Conservation (phyloP, 345 rosid species). For the Populus davidiana region DNA sequence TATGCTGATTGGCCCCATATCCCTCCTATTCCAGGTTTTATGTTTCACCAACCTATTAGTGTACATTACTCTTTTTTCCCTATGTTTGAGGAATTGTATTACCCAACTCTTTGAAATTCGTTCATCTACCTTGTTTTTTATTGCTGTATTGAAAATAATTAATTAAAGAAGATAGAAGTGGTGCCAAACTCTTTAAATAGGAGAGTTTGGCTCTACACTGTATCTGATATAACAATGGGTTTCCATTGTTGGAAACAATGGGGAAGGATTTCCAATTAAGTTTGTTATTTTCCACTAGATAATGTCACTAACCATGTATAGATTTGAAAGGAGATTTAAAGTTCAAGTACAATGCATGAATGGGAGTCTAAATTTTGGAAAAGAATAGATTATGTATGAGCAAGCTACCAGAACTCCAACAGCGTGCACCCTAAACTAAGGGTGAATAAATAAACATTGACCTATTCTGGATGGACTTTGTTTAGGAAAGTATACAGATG, state of each 20-base stretch:
- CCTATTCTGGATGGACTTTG: background rate
- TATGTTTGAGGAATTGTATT: background rate
- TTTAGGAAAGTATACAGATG: background rate
- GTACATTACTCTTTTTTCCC: background rate
- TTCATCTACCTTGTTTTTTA: background rate
- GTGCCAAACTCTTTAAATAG: background rate
- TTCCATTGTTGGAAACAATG: background rate
- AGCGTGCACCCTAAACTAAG: background rate
- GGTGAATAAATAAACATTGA: background rate
- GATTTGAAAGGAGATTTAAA: background rate
- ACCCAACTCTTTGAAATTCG: background rate
- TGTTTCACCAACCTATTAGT: background rate
- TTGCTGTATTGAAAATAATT: background rate
- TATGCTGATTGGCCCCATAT: constrained; percentile 74
- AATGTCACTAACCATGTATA: background rate
- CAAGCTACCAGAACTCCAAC: background rate
- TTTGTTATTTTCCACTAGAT: background rate
- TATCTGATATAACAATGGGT: background rate
- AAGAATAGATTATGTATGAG: background rate
- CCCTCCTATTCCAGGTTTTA: constrained; percentile 72
- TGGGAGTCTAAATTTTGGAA: background rate
- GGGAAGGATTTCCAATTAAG: background rate
- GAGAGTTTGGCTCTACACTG: background rate
- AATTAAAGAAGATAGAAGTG: background rate
- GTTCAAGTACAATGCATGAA: background rate